Conservation (phyloP, 2,329 filamentous ascomycete genomes). For the Myriosclerotinia duriaeana region DNA sequence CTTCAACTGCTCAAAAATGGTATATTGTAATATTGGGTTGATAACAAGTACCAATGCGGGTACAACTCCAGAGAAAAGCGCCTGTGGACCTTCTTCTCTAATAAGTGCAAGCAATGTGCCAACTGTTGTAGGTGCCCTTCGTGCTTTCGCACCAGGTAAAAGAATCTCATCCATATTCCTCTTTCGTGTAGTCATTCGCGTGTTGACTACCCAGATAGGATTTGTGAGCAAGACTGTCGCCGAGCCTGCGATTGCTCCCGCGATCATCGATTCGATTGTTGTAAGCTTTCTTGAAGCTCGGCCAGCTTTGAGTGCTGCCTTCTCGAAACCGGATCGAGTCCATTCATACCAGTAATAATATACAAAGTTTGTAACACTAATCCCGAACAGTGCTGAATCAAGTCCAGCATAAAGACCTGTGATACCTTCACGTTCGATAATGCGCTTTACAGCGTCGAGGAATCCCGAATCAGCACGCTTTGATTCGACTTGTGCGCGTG, state of each 20-base stretch:
- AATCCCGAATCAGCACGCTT: conserved; percentile 86
- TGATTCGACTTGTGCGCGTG: conserved; percentile 95
- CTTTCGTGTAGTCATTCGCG: conserved; percentile 90
- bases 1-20: conserved; percentile 97
- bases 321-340: conserved; percentile 83
- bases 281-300: conserved; percentile 79
- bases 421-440: conserved; percentile 88
- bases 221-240: conserved; percentile 96
- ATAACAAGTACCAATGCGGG: conserved; percentile 92
- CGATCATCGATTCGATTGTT: conserved; percentile 90
- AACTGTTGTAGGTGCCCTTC: conserved; percentile 69
- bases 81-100: conserved; percentile 76
- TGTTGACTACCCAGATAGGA: conserved; percentile 99
- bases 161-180: conserved; percentile 49
- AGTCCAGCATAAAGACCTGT: conserved; percentile 88
- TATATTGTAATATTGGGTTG: conserved; percentile 98
- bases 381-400: conserved; percentile 92
- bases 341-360: conserved; percentile 99
- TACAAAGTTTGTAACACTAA: conserved; percentile 98
- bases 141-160: conserved; percentile 44
- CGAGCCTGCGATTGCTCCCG: conserved; percentile 87
- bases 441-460: conserved; percentile 76
- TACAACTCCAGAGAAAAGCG: conserved; percentile 88
- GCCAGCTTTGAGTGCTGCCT: conserved; percentile 69
- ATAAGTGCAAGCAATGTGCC: conserved; percentile 79